phyloP scores from a whole-genome alignment of 192 early-diverging fungal genomes.

The Podila epigama region DNA sequence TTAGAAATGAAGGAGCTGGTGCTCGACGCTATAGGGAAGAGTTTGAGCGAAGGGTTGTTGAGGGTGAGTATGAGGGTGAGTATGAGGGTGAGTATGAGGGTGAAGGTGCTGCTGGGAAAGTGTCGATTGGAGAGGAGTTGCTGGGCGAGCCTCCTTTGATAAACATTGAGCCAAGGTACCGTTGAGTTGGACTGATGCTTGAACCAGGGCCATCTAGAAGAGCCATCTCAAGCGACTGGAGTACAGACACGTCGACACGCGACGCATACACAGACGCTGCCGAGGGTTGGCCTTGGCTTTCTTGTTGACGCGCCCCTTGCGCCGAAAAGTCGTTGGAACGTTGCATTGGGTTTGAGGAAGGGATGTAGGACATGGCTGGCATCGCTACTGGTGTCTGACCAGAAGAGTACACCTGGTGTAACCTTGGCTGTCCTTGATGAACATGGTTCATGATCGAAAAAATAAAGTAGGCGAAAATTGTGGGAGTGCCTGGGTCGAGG shows the following conservation, averaged over 20 bases:
- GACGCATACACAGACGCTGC: not conserved
- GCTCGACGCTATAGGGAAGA: not conserved
- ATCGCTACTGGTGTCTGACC: not conserved
- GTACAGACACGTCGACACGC: not conserved
- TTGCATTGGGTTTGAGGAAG: constrained; percentile 8
- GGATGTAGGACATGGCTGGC: constrained; percentile 19
- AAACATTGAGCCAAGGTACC: not conserved
- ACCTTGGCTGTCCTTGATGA: constrained; percentile 7
- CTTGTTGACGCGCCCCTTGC: not conserved
- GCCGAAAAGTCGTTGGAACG: constrained; percentile 15
- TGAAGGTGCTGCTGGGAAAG: not conserved
- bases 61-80: not conserved
- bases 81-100: not conserved
- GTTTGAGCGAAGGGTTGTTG: not conserved
- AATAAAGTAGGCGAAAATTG: constrained; percentile 46
- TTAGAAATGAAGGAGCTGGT: not conserved
- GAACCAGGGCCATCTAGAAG: not conserved
- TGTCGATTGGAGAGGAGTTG: not conserved
- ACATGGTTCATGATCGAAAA: constrained; percentile 38
- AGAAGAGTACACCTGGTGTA: constrained; percentile 12
- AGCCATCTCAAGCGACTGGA: not conserved
- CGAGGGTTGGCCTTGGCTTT: too few species aligned
- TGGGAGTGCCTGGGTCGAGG: constrained; percentile 41
- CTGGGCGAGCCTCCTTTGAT: not conserved
- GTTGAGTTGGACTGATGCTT: not conserved